Evolutionary conservation across 1,139 yeast genomes (phyloP).

Genomic region (Geotrichum carabidarum): DNA sequence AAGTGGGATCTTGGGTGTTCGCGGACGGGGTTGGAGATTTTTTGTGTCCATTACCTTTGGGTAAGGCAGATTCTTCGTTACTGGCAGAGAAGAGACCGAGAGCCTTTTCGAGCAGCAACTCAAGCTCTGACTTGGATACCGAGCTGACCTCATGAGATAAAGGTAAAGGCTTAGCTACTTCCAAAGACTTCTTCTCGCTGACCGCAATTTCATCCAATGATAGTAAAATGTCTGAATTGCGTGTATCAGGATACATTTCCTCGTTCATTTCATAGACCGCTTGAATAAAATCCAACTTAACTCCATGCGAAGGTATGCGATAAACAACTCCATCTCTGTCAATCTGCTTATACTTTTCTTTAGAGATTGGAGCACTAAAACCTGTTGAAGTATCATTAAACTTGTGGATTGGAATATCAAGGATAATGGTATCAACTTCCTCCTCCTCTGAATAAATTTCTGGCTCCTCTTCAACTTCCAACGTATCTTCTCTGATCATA

Average conservation of each 20-base stretch:
- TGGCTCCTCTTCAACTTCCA: constrained; percentile 64
- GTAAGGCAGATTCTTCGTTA: constrained; percentile 19
- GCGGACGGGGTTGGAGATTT: no score
- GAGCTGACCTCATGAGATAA: not conserved
- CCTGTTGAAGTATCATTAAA: not conserved
- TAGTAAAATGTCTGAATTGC: constrained; percentile 30
- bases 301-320: constrained; percentile 48
- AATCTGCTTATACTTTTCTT: not conserved
- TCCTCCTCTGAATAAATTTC: constrained; percentile 38
- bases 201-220: constrained; percentile 37
- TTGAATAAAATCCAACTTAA: constrained; percentile 69
- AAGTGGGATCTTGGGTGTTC: no score
- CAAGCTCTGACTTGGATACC: not conserved
- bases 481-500: constrained; percentile 53
- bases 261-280: constrained; percentile 26
- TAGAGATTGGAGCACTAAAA: not conserved
- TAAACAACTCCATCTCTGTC: not conserved
- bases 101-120: no score
- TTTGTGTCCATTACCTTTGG: no score
- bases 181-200: constrained; percentile 29
- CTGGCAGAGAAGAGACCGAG: constrained; percentile 24
- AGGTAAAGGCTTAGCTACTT: constrained; percentile 9
- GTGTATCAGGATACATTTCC: constrained; percentile 29
- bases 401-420: constrained; percentile 41
- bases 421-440: constrained; percentile 26